Base-by-base conservation (phyloP, 352 stramenopile genomes). In the Phytophthora multivora region DNA sequence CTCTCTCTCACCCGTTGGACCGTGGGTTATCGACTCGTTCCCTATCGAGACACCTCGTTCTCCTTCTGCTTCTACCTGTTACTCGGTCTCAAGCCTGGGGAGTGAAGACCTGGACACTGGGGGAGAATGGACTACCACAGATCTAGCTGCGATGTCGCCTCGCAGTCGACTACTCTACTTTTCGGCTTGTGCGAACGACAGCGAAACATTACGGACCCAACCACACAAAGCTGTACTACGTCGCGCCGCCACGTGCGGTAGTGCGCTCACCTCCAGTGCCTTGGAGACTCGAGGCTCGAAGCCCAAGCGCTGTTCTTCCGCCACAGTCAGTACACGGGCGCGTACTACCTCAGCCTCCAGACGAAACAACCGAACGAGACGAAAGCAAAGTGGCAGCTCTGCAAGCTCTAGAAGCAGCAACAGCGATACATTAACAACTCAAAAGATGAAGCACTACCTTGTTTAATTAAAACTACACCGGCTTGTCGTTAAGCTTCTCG, bases 161-260 rank as follows among this genome's bases (percentile, higher is more conserved):
- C 79, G 82, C 25, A 87, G 73, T 35, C 77, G 79, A 0, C 55
- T 91, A n/a, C 55, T 91, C 6, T 89, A 80, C 69, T 72, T 88
- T 50, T 91, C 81, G 0, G 65, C 74, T 5, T 88, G 66, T 49
- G 69, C 48, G 4, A 56, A 66, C 21, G 65, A 70, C 16, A 45
- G 56, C 11, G 62, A 66, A 12, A 33, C 39, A 15, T 16, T 51
- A 9, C 39, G 35, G 28, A 36, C 58, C 16, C 40, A 47, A 26
- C 15, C 51, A n/a, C 15, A 42, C 0, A 38, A 48, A 55, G 11
- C 12, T 9, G 28, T 33, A 33, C 38, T 73, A 43, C 49, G 48
- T 57, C 64, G 64, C 7, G 60, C 57, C 13, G 50, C 50, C 16
- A 68, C 63, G 28, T 65, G 41, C 30, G 31, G 33, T 25, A 66